A percentile compares a stretch with the other conserved stretches of the same genome.
phyloP scores from a whole-genome alignment of 768 basidiomycete genomes.

The Phylloporus rhodoxanthus region DNA sequence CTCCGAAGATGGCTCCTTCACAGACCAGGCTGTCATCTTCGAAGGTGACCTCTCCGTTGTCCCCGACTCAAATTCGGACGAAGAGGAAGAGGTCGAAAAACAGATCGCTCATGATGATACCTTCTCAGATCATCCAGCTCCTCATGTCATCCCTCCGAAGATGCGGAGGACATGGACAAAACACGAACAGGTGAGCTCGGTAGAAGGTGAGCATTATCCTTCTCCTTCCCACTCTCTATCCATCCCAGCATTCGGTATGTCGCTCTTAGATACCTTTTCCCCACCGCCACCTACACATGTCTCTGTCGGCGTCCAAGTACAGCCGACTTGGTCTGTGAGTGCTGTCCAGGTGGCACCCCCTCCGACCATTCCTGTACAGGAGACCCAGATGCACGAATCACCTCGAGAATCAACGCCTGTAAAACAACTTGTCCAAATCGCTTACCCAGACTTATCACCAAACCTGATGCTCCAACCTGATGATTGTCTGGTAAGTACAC shows the following conservation, averaged over 20 bases:
- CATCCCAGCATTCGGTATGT: constrained; percentile 27
- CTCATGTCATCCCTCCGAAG: constrained; percentile 52
- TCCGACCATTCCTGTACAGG: constrained; percentile 14
- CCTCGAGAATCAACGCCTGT: constrained; percentile 8
- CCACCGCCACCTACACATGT: constrained; percentile 26
- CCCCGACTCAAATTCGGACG: constrained; percentile 29
- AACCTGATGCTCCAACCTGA: constrained; percentile 12
- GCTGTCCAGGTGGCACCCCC: constrained; percentile 34
- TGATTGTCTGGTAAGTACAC: constrained; percentile 19
- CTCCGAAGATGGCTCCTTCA: constrained; percentile 46
- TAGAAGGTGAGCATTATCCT: constrained; percentile 32
- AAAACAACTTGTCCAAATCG: constrained; percentile 6
- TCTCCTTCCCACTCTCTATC: constrained; percentile 2
- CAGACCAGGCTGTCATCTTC: constrained; percentile 53
- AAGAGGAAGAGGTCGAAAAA: constrained; percentile 38
- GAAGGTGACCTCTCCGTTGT: constrained; percentile 41
- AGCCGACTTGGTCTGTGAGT: constrained; percentile 32
- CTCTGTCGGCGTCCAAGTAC: constrained; percentile 44
- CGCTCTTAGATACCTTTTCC: constrained; percentile 23
- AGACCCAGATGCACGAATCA: constrained; percentile 4
- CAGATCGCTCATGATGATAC: constrained; percentile 39
- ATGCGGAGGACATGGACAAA: constrained; percentile 58
- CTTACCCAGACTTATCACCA: constrained; percentile 8
- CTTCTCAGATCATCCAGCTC: constrained; percentile 27
- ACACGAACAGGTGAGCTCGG: constrained; percentile 38